A percentile compares a stretch with the other conserved stretches of the same genome.
These are phyloP conservation scores for Hyphopichia buzzinii DNA, from an alignment of 1,139 yeast species.

Conservation along the genomic window DNA sequence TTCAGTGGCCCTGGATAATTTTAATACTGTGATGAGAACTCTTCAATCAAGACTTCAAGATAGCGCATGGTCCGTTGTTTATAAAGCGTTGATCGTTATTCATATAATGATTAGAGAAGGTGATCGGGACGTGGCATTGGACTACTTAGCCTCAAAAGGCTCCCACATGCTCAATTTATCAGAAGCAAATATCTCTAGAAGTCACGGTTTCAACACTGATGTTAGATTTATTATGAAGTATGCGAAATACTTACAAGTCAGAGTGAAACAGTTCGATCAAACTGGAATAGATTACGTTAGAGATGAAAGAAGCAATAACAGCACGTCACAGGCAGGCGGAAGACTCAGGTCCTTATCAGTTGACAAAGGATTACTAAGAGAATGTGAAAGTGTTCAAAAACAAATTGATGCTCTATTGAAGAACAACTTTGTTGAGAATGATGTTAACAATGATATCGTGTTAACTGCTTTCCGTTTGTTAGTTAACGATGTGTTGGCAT, in stretches of 20 bases:
- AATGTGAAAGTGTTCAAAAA: constrained; percentile 78
- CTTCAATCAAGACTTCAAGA: constrained; percentile 65
- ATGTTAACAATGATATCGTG: constrained; percentile 77
- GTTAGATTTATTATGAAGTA: constrained; percentile 66
- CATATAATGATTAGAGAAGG: constrained; percentile 95
- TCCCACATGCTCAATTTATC: constrained; percentile 55
- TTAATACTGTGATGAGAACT: constrained; percentile 66
- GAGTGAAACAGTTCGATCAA: constrained; percentile 66
- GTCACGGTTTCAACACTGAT: constrained; percentile 44
- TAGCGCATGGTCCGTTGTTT: constrained; percentile 86
- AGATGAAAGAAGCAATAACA: constrained; percentile 55
- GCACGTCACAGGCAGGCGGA: constrained; percentile 51
- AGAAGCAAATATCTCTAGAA: constrained; percentile 28
- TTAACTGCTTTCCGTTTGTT: constrained; percentile 82
- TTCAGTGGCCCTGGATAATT: constrained; percentile 48
- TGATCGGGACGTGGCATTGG: constrained; percentile 65
- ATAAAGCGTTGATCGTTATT: constrained; percentile 76
- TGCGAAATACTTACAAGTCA: constrained; percentile 63
- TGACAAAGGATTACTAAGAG: constrained; percentile 81
- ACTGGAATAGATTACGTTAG: constrained; percentile 77
- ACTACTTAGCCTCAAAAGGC: constrained; percentile 58
- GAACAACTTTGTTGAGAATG: constrained; percentile 73
- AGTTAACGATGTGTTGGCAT: constrained; percentile 78
- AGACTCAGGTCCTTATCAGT: constrained; percentile 62
- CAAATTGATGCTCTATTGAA: constrained; percentile 75